These are phyloP conservation scores for Beauveria caledonica DNA, from an alignment of 2,329 filamentous ascomycete genomes.

Conservation along the genomic window DNA sequence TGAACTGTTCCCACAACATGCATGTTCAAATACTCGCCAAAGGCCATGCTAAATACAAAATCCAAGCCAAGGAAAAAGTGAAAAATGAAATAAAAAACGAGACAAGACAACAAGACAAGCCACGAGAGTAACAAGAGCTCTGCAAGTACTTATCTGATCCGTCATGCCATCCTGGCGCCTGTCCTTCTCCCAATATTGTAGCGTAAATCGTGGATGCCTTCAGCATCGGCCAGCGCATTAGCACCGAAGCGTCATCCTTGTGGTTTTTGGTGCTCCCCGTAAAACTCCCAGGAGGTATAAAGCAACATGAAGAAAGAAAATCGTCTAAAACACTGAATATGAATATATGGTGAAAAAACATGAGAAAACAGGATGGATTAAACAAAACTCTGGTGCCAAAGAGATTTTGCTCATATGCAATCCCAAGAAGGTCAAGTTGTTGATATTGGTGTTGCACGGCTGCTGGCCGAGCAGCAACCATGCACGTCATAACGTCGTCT, in stretches of 20 bases:
- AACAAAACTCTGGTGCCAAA: constrained; percentile 11
- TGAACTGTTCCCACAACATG: neutral
- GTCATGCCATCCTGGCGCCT: constrained; percentile 4
- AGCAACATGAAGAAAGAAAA: neutral
- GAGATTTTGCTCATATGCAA: constrained; percentile 9
- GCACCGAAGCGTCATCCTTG: constrained; percentile 8
- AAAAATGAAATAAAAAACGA: neutral
- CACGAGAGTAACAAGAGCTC: neutral
- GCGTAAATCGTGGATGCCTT: constrained; percentile 6
- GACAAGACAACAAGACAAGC: neutral
- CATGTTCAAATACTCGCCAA: neutral
- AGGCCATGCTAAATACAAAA: neutral
- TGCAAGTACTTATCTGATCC: neutral
- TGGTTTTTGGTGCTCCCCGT: constrained; percentile 1
- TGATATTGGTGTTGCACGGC: neutral
- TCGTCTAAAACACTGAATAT: constrained; percentile 1
- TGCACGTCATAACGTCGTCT: constrained; percentile 8
- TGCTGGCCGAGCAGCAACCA: constrained; percentile 5
- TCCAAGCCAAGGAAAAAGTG: neutral
- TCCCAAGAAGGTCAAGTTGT: constrained; percentile 8
- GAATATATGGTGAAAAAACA: constrained; percentile 1
- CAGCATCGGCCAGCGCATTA: constrained; percentile 10
- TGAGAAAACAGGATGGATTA: constrained; percentile 3
- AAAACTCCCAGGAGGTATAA: constrained; percentile 9
- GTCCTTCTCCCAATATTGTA: neutral